Percentiles rank a stretch among this genome's conserved stretches.
phyloP scores from a whole-genome alignment of 2,329 filamentous ascomycete species.

The Stagonosporopsis rhizophila region DNA sequence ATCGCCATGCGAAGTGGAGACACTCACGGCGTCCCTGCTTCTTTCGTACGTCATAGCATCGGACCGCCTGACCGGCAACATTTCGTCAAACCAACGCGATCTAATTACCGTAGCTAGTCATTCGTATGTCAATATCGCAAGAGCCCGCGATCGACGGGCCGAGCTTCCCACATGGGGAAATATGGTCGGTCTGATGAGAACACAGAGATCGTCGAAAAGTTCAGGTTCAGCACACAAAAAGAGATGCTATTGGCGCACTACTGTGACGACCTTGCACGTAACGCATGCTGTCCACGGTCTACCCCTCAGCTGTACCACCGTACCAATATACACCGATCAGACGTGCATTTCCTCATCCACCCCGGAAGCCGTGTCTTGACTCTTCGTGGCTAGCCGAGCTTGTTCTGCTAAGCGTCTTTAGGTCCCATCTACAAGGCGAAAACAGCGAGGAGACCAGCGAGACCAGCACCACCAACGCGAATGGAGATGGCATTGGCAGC shows the following conservation, averaged over 20 bases:
- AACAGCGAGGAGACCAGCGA: slow-evolving; percentile 47
- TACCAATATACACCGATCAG: neutral
- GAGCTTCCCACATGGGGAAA: neutral
- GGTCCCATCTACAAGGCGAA: slow-evolving; percentile 46
- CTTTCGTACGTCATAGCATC: slow-evolving; percentile 17
- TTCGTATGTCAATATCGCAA: neutral
- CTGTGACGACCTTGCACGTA: neutral
- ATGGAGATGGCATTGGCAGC: slow-evolving; percentile 41
- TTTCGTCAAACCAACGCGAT: slow-evolving; percentile 12
- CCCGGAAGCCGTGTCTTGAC: slow-evolving; percentile 15
- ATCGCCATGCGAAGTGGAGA: slow-evolving; percentile 2
- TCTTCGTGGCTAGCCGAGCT: neutral
- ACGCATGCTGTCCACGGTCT: slow-evolving; percentile 1
- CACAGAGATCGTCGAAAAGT: neutral
- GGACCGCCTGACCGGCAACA: slow-evolving; percentile 24
- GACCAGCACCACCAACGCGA: slow-evolving; percentile 44
- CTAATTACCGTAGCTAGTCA: slow-evolving; percentile 17
- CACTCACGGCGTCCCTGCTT: slow-evolving; percentile 5
- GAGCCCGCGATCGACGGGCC: neutral
- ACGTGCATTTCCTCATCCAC: slow-evolving; percentile 12
- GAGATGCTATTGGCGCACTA: neutral
- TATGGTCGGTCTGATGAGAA: neutral
- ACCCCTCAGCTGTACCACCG: slow-evolving; percentile 15
- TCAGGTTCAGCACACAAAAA: neutral
- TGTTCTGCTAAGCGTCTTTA: neutral